phyloP scores from a whole-genome alignment of 441 rosid species.

The Mallotus repandus region DNA sequence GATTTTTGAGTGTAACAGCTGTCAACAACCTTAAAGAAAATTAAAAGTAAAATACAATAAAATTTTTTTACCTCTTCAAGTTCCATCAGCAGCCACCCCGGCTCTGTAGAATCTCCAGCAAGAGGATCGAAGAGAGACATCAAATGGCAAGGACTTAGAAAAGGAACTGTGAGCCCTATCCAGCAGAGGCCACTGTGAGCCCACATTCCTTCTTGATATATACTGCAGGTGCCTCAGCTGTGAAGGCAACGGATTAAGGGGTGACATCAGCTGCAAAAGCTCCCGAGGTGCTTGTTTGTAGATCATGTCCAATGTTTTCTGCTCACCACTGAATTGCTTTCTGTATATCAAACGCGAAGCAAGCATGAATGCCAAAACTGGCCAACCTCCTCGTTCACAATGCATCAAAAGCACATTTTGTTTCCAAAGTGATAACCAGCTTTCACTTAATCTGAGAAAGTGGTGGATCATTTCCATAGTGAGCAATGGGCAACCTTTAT shows the following conservation, averaged over 20 bases:
- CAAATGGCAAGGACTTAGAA: too few relatives aligned
- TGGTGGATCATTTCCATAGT: constrained; percentile 77
- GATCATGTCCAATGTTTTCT: constrained; percentile 78
- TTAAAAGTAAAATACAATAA: too few relatives aligned
- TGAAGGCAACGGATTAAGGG: constrained; percentile 81
- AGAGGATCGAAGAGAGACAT: too few relatives aligned
- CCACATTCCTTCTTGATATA: constrained; percentile 75
- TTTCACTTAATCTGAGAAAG: constrained; percentile 78
- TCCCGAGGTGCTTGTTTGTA: constrained; percentile 87
- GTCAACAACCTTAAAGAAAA: too few relatives aligned
- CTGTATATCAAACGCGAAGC: constrained; percentile 72
- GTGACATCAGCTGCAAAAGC: constrained; percentile 67
- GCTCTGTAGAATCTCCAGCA: too few relatives aligned
- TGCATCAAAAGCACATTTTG: constrained; percentile 77
- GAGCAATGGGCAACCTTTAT: constrained; percentile 84
- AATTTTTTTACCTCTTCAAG: too few relatives aligned
- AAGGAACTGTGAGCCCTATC: constrained; percentile 81
- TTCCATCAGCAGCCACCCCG: too few relatives aligned
- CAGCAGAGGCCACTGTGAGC: constrained; percentile 76
- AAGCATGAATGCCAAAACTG: constrained; percentile 90
- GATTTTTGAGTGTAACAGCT: too few relatives aligned
- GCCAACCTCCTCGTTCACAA: constrained; percentile 92
- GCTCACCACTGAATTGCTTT: constrained; percentile 69
- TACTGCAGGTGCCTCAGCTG: constrained; percentile 90
- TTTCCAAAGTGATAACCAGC: constrained; percentile 71